A percentile compares a stretch with the other conserved stretches of the same genome.
phyloP scores from a whole-genome alignment of 768 basidiomycete genomes.

The Phanerodontia chrysosporium region DNA sequence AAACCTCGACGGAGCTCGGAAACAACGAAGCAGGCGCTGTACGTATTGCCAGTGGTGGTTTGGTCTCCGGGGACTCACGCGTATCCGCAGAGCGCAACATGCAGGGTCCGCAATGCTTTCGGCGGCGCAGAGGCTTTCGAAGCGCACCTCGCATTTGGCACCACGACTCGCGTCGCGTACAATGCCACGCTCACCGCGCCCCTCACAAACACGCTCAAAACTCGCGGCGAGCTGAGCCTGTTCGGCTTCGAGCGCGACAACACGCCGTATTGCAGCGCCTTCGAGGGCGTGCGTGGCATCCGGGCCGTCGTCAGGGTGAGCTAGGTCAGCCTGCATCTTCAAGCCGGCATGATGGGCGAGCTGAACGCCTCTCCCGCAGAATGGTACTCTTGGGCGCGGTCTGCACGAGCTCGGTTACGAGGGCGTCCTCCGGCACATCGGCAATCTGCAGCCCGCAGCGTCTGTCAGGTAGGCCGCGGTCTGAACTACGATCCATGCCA shows the following conservation, averaged over 20 bases:
- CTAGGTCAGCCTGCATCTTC: constrained; percentile 39
- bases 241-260: constrained; percentile 82
- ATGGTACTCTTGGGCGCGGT: constrained; percentile 27
- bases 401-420: constrained; percentile 85
- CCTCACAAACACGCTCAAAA: constrained; percentile 54
- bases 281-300: constrained; percentile 59
- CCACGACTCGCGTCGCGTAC: constrained; percentile 82
- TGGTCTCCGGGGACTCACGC: neutral
- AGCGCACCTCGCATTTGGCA: constrained; percentile 78
- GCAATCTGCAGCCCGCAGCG: constrained; percentile 66
- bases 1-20: constrained; percentile 86
- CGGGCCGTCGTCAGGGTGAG: constrained; percentile 75
- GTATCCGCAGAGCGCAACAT: constrained; percentile 61
- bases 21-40: constrained; percentile 94
- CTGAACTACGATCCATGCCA: neutral
- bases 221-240: constrained; percentile 64
- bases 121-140: constrained; percentile 89
- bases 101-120: constrained; percentile 80
- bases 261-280: constrained; percentile 68
- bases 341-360: constrained; percentile 6
- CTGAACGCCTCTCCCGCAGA: constrained; percentile 20
- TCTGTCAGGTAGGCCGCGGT: constrained; percentile 67
- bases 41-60: constrained; percentile 29
- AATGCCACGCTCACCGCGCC: constrained; percentile 65
- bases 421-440: constrained; percentile 71